Conservation (phyloP, 129 eudicot species). For the Flaveria brownii region DNA sequence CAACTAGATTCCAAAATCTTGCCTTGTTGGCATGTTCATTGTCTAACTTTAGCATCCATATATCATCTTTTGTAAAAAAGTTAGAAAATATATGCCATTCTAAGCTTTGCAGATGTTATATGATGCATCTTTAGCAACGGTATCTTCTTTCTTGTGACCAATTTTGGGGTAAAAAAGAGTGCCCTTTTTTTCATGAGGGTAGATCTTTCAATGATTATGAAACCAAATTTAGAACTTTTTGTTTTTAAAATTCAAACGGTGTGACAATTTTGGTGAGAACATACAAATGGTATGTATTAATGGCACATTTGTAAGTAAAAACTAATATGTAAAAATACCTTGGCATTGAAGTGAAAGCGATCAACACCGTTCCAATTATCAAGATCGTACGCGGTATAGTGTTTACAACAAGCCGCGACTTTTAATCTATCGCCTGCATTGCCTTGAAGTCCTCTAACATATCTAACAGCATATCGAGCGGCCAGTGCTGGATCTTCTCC, state of each 20-base stretch:
- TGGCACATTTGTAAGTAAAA: neutral
- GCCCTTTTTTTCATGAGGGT: neutral
- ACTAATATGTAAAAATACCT: constrained; percentile 40
- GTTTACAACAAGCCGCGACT: constrained; percentile 97
- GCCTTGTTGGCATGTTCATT: constrained; percentile 9
- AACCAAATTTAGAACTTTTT: too few relatives aligned
- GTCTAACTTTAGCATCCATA: constrained; percentile 20
- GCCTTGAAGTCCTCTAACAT: constrained; percentile 88
- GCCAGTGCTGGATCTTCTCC: constrained; percentile 88
- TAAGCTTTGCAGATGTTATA: constrained; percentile 9
- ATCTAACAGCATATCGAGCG: constrained; percentile 69
- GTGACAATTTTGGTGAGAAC: neutral
- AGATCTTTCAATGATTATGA: too few relatives aligned
- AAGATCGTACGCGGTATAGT: constrained; percentile 90
- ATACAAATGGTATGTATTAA: neutral
- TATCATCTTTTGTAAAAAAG: neutral
- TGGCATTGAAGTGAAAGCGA: constrained; percentile 90
- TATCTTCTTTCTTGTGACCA: neutral
- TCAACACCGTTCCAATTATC: constrained; percentile 85
- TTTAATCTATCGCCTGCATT: constrained; percentile 52
- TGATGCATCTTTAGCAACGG: constrained; percentile 1
- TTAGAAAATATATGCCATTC: constrained; percentile 5
- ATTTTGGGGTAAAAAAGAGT: neutral
- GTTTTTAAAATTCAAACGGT: too few relatives aligned
- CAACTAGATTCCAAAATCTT: constrained; percentile 25